Evolutionary conservation across 805 yeast genomes (phyloP).

Genomic region (Teunomyces kruisii): DNA sequence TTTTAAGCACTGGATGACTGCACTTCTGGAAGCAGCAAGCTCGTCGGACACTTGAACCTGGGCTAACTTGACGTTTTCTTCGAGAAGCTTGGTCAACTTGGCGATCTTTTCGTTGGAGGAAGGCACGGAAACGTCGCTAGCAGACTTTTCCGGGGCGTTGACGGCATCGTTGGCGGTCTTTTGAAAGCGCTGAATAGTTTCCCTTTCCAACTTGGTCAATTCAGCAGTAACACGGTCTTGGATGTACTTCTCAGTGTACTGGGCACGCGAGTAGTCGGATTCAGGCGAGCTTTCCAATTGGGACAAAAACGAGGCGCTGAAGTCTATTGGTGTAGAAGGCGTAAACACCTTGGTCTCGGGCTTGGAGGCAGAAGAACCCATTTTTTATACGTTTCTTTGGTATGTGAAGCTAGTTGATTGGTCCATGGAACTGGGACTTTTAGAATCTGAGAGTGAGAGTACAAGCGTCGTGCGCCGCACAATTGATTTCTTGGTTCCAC

Average conservation of each 20-base stretch:
- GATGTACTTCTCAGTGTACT: slow-evolving; percentile 63
- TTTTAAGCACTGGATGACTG: slow-evolving; percentile 60
- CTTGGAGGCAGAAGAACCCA: slow-evolving; percentile 64
- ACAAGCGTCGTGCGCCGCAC: slow-evolving; percentile 5
- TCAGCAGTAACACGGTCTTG: slow-evolving; percentile 64
- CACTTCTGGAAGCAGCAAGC: slow-evolving; percentile 45
- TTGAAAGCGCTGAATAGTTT: slow-evolving; percentile 53
- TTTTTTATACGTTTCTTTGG: slow-evolving; percentile 16
- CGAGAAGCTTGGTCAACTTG: slow-evolving; percentile 32
- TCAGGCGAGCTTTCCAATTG: slow-evolving; percentile 63
- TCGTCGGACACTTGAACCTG: slow-evolving; percentile 36
- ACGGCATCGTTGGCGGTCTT: slow-evolving; percentile 45
- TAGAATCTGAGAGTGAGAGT: neutral
- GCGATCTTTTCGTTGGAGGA: slow-evolving; percentile 42
- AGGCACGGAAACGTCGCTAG: slow-evolving; percentile 22
- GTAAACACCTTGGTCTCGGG: slow-evolving; percentile 66
- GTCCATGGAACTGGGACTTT: neutral
- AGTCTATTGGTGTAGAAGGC: slow-evolving; percentile 67
- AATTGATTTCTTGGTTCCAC: neutral
- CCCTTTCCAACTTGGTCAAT: slow-evolving; percentile 52
- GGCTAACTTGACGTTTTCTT: slow-evolving; percentile 34
- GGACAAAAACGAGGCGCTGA: slow-evolving; percentile 60
- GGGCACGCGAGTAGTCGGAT: slow-evolving; percentile 70
- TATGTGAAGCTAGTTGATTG: neutral
- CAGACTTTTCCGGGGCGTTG: slow-evolving; percentile 25